These are phyloP conservation scores for Leccinellum rugosiceps DNA, from an alignment of 768 basidiomycete genomes.

Conservation along the genomic window DNA sequence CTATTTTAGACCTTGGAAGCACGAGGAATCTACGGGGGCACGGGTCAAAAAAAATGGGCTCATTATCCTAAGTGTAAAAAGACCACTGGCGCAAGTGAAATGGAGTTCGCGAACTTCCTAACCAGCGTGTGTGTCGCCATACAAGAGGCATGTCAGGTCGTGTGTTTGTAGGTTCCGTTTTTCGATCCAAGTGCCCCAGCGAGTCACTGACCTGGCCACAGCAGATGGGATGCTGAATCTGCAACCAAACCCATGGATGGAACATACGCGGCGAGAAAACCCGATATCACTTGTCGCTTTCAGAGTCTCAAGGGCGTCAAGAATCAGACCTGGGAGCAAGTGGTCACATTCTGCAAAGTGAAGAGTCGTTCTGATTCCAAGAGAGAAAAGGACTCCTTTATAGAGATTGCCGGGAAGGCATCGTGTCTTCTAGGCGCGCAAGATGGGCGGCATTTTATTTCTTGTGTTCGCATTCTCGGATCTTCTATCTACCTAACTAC, in stretches of 20 bases:
- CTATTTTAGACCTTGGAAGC: too few species aligned
- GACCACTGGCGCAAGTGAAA: neutral
- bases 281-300: neutral
- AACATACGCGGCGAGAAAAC: neutral
- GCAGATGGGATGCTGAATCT: neutral
- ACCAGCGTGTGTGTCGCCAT: too few species aligned
- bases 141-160: neutral
- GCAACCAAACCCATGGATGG: neutral
- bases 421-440: neutral
- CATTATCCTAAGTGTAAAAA: too few species aligned
- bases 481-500: neutral
- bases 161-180: neutral
- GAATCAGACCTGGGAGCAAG: neutral
- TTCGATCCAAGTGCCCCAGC: neutral
- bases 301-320: neutral
- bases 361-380: neutral
- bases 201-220: neutral
- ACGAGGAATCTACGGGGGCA: too few species aligned
- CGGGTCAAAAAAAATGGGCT: too few species aligned
- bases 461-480: neutral
- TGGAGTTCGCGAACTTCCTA: neutral
- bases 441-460: neutral
- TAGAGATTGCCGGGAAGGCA: neutral
- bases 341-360: neutral
- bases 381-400: neutral